Evolutionary conservation across 106 monocot genomes (phyloP).

Genomic region (Platanthera zijinensis): DNA sequence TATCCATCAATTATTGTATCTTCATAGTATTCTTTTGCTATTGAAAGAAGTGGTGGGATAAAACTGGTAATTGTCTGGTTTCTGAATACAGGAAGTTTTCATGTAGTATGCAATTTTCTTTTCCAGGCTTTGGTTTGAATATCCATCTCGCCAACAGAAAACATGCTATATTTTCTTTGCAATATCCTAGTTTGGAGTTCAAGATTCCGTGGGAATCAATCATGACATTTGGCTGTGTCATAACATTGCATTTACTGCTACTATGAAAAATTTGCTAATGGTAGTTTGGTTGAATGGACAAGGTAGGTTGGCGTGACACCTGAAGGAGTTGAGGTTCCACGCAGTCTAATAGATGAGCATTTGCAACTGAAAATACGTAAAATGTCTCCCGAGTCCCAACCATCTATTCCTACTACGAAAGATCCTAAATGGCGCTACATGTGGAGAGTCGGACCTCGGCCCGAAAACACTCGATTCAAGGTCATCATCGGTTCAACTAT

Average conservation of each 20-base stretch:
- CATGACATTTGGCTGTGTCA: not conserved
- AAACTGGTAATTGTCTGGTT: not conserved
- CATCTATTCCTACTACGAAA: conserved; percentile 51
- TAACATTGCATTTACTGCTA: not conserved
- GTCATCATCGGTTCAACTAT: conserved; percentile 13
- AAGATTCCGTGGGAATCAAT: not conserved
- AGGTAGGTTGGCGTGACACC: conserved; percentile 89
- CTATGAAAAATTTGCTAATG: not conserved
- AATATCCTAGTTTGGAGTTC: not conserved
- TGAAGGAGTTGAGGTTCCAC: conserved; percentile 84
- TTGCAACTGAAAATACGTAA: conserved; percentile 54
- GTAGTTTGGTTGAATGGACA: not conserved
- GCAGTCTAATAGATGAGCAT: conserved; percentile 61
- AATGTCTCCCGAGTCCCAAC: conserved; percentile 63
- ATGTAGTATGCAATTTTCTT: not conserved
- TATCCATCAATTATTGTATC: not conserved
- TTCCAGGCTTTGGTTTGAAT: not conserved
- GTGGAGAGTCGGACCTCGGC: conserved; percentile 94
- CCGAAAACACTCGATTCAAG: conserved; percentile 69
- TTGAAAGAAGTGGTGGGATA: too few relatives aligned
- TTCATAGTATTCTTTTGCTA: not conserved
- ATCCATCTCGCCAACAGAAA: not conserved
- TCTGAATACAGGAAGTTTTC: not conserved
- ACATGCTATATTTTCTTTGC: not conserved
- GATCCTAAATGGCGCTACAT: conserved; percentile 99